A percentile compares a stretch with the other conserved stretches of the same genome.
phyloP scores from a whole-genome alignment of 108 stramenopile genomes.

The Conticribra weissflogii region DNA sequence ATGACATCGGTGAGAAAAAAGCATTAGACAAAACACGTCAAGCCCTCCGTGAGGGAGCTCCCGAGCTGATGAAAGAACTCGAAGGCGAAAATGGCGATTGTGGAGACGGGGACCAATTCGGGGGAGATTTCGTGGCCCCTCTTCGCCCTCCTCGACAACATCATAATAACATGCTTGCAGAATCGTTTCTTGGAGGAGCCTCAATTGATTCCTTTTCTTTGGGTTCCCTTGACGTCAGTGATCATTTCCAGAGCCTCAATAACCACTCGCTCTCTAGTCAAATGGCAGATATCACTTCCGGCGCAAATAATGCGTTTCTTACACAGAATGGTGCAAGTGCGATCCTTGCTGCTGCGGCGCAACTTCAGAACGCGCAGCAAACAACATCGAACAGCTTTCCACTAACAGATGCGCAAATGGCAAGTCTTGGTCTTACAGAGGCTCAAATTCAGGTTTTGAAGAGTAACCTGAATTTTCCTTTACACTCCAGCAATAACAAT shows the following conservation, averaged over 20 bases:
- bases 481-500: background rate
- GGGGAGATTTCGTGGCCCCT: background rate
- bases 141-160: too few relatives aligned
- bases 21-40: slow-evolving; percentile 88
- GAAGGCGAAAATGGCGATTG: slow-evolving; percentile 15
- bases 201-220: slow-evolving; percentile 18
- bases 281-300: background rate
- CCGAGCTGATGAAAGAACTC: slow-evolving; percentile 70
- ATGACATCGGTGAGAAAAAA: slow-evolving; percentile 90
- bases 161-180: slow-evolving; percentile 5
- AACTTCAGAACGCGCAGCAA: background rate
- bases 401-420: background rate
- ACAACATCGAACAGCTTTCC: background rate
- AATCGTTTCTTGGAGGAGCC: slow-evolving; percentile 12
- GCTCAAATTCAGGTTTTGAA: background rate
- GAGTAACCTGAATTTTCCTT: background rate
- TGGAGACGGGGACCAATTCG: background rate
- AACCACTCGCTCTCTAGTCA: background rate
- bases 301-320: slow-evolving; percentile 4
- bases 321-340: slow-evolving; percentile 6
- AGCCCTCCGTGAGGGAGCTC: slow-evolving; percentile 86
- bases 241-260: background rate
- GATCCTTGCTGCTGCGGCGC: slow-evolving; percentile 13
- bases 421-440: background rate
- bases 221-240: background rate